These are phyloP conservation scores for Tilletia horrida DNA, from an alignment of 1,284 basidiomycete genomes.

Conservation along the genomic window DNA sequence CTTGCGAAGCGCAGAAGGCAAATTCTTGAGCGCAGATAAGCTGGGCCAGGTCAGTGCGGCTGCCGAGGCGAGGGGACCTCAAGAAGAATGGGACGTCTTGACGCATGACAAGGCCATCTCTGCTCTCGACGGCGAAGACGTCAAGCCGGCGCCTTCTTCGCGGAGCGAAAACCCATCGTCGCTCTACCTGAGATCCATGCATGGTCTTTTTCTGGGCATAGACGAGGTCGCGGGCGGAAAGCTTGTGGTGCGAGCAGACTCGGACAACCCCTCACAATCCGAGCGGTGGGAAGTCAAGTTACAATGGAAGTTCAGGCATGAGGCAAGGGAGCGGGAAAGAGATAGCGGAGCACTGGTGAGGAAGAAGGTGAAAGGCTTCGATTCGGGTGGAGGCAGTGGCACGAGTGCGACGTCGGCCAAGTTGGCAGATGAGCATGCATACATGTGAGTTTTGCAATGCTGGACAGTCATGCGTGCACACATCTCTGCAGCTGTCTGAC, in stretches of 20 bases:
- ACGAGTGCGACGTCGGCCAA: not conserved
- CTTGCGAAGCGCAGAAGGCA: slow-evolving; percentile 42
- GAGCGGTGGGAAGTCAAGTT: slow-evolving; percentile 35
- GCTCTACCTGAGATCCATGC: slow-evolving; percentile 28
- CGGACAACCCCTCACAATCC: slow-evolving; percentile 9
- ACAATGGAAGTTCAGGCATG: slow-evolving; percentile 47
- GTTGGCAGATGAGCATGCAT: slow-evolving; percentile 16
- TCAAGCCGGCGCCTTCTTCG: not conserved
- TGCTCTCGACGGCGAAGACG: slow-evolving; percentile 2
- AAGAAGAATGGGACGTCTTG: slow-evolving; percentile 42
- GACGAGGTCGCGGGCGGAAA: slow-evolving; percentile 33
- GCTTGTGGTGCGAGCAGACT: slow-evolving; percentile 36
- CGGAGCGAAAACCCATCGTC: not conserved
- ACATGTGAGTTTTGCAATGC: slow-evolving; percentile 18
- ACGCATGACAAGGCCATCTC: not conserved
- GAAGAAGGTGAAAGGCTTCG: slow-evolving; percentile 29
- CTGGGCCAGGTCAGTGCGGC: slow-evolving; percentile 31
- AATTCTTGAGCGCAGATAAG: slow-evolving; percentile 38
- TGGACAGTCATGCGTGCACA: too few species aligned
- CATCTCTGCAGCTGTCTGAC: too few species aligned
- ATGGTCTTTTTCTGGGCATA: slow-evolving; percentile 35
- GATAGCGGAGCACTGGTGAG: slow-evolving; percentile 15
- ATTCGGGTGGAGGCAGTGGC: not conserved
- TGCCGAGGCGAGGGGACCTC: slow-evolving; percentile 45
- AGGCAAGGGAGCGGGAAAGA: slow-evolving; percentile 25